These are phyloP conservation scores for Hansenula lynferdii DNA, from an alignment of 1,139 yeast species.

Conservation along the genomic window DNA sequence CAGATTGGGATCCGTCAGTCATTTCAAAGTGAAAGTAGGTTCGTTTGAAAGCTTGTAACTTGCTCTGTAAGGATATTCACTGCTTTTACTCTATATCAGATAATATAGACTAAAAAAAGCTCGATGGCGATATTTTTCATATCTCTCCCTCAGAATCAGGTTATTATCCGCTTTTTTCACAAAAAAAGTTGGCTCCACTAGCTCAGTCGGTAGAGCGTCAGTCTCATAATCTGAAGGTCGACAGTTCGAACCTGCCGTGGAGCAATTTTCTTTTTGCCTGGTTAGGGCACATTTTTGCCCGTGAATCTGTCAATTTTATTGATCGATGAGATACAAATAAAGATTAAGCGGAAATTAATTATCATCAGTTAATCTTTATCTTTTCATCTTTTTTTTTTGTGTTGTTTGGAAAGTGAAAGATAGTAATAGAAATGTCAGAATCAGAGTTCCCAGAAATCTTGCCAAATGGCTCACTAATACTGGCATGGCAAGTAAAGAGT, in stretches of 20 bases:
- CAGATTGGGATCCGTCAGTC: no score
- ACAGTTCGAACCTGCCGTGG: constrained; percentile 54
- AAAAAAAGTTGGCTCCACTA: constrained; percentile 29
- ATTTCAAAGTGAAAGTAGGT: no score
- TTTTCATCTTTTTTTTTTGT: no score
- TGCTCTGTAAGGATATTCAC: no score
- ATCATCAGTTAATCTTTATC: no score
- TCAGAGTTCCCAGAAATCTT: constrained; percentile 10
- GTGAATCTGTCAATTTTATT: not conserved
- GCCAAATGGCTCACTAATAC: constrained; percentile 49
- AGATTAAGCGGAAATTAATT: no score
- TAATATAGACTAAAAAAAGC: no score
- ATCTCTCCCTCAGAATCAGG: not conserved
- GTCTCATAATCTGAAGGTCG: constrained; percentile 47
- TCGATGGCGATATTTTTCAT: no score
- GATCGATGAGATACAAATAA: no score
- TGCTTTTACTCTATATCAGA: no score
- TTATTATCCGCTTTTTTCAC: not conserved
- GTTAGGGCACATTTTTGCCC: not conserved
- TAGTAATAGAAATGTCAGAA: not conserved
- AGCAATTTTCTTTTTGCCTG: constrained; percentile 31
- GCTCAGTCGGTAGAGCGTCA: constrained; percentile 48
- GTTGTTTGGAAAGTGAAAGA: no score
- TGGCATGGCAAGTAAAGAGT: constrained; percentile 33
- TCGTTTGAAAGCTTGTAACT: no score